Percentiles rank a stretch among this genome's conserved stretches.
These are phyloP conservation scores for Aquilaria malaccensis DNA, from an alignment of 345 rosid genomes.

Conservation along the genomic window DNA sequence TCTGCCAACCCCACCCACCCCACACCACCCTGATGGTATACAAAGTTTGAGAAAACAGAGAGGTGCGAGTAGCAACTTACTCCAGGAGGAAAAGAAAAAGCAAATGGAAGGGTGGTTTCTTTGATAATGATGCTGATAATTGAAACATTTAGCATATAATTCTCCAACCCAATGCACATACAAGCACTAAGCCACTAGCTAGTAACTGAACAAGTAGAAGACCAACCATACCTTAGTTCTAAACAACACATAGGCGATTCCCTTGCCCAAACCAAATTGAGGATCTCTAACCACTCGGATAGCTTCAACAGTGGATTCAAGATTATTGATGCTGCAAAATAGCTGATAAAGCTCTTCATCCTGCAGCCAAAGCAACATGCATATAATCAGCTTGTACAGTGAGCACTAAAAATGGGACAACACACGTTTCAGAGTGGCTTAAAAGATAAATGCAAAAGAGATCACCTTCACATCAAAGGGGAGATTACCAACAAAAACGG, in stretches of 20 bases:
- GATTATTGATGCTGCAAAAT: conserved; percentile 48
- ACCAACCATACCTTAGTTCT: conserved; percentile 62
- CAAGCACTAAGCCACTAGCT: too few relatives aligned
- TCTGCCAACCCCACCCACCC: too few relatives aligned
- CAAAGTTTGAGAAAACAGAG: too few relatives aligned
- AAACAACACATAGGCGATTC: conserved; percentile 87
- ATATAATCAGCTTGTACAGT: background rate
- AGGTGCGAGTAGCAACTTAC: too few relatives aligned
- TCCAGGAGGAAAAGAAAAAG: too few relatives aligned
- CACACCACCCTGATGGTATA: too few relatives aligned
- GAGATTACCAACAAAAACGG: conserved; percentile 88
- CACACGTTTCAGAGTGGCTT: background rate
- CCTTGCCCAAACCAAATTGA: conserved; percentile 82
- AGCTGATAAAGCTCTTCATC: conserved; percentile 93
- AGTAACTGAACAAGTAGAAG: background rate
- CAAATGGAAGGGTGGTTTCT: too few relatives aligned
- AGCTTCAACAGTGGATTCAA: conserved; percentile 71
- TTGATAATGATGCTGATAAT: too few relatives aligned
- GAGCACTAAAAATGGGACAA: conserved; percentile 1
- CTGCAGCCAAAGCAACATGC: conserved; percentile 23
- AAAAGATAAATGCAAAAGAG: background rate
- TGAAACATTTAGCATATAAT: too few relatives aligned
- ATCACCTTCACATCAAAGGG: conserved; percentile 95
- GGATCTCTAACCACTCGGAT: conserved; percentile 88
- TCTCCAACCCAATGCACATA: too few relatives aligned